Conservation (phyloP, 495 filamentous ascomycete species). For the Lophium mytilinum region DNA sequence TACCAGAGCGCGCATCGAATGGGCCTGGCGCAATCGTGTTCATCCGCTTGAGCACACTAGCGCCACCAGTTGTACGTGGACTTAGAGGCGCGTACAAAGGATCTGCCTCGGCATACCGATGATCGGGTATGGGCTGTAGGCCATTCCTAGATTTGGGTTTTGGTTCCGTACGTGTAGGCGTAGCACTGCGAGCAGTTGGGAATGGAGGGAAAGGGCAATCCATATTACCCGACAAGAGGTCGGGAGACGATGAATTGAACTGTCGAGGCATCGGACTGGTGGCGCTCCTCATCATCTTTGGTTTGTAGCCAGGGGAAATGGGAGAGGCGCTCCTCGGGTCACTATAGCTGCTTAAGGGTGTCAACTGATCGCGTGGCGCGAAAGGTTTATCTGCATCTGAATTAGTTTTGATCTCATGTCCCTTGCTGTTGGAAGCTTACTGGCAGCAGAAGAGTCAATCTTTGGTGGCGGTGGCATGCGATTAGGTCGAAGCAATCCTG, state of each 20-base stretch:
- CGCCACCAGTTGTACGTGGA: constrained; percentile 33
- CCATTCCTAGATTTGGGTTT: constrained; percentile 27
- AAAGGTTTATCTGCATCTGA: constrained; percentile 28
- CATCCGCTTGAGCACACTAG: constrained; percentile 49
- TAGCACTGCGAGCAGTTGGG: constrained; percentile 41
- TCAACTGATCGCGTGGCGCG: constrained; percentile 45
- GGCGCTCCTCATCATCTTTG: constrained; percentile 38
- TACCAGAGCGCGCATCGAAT: constrained; percentile 41
- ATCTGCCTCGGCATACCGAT: constrained; percentile 29
- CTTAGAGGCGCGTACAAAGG: constrained; percentile 44
- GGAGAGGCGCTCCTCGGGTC: constrained; percentile 53
- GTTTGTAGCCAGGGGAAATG: constrained; percentile 36
- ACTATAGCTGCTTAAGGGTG: constrained; percentile 51
- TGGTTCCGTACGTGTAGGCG: constrained; percentile 38
- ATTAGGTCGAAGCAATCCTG: constrained; percentile 16
- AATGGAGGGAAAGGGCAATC: constrained; percentile 58
- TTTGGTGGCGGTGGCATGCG: constrained; percentile 40
- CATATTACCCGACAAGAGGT: constrained; percentile 37
- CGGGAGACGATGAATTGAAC: constrained; percentile 33
- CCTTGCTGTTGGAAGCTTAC: constrained; percentile 34
- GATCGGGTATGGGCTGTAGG: constrained; percentile 30
- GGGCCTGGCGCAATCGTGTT: constrained; percentile 60
- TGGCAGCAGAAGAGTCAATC: constrained; percentile 49
- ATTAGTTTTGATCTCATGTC: constrained; percentile 2
- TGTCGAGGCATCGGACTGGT: constrained; percentile 38